These are phyloP conservation scores for Aaosphaeria pasadenensis DNA, from an alignment of 2,329 filamentous ascomycete genomes.

Conservation along the genomic window DNA sequence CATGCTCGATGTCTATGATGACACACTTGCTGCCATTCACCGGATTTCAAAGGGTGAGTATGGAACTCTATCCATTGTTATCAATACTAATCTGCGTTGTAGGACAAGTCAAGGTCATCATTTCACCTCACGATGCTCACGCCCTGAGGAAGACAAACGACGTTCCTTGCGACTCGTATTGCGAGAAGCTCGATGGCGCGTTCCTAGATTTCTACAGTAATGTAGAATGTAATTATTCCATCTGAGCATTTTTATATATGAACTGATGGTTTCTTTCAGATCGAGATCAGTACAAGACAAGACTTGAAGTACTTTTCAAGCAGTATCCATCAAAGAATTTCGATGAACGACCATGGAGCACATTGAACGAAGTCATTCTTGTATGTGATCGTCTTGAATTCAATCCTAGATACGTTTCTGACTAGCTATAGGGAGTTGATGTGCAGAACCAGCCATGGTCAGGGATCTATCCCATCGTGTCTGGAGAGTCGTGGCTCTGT, in stretches of 20 bases:
- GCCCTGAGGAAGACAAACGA: constrained; percentile 28
- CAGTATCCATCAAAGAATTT: constrained; percentile 36
- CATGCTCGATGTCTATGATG: constrained; percentile 32
- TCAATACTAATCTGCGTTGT: neutral
- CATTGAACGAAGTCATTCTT: constrained; percentile 29
- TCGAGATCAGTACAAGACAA: constrained; percentile 26
- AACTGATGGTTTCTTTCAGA: constrained; percentile 8
- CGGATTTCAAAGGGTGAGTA: constrained; percentile 27
- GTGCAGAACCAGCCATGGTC: constrained; percentile 34
- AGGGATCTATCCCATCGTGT: constrained; percentile 31
- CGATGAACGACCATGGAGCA: constrained; percentile 24
- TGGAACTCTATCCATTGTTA: neutral
- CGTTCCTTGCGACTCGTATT: constrained; percentile 33
- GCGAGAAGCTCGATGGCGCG: constrained; percentile 24
- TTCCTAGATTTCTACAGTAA: constrained; percentile 36
- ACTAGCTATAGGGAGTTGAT: constrained; percentile 27
- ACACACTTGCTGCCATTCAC: constrained; percentile 33
- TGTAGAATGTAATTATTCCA: constrained; percentile 19
- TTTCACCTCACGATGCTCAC: constrained; percentile 34
- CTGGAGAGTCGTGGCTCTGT: constrained; percentile 34
- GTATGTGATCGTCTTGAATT: constrained; percentile 10
- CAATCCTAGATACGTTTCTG: neutral
- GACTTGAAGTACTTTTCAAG: constrained; percentile 32
- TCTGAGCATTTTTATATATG: neutral
- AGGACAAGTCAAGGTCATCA: constrained; percentile 35